Evolutionary conservation across 441 rosid genomes (phyloP), one percentile per base, ranked within the genome.

Genomic region (Jatropha podagrica): DNA sequence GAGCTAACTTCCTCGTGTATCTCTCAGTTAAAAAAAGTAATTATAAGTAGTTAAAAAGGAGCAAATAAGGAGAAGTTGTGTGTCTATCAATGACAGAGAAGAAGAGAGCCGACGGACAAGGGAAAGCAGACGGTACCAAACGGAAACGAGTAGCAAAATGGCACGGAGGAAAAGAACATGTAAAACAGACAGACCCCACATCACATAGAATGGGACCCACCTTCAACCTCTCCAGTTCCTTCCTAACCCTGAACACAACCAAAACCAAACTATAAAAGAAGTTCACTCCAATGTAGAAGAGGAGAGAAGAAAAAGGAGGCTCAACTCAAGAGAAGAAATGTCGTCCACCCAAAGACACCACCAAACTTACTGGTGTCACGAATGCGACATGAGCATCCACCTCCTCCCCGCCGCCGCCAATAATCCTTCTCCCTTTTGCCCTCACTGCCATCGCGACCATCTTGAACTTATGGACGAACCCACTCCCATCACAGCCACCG

Each of bases 301-400:
- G 4, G 48, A 65, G 15, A 11, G 37, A 38, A 18, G 23, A 20
- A 37, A 38, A 44, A 49, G 46, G 27, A n/a, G 5, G 54, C 54
- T 51, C 54, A 51, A 51, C 18, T 51, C 54, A 46, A n/a, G 52
- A 44, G 54, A 44, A 69, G 44, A 27, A 13, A 67, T 67, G 72
- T 68, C 78, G 15, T 74, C 79, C 74, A 32, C 68, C 46, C 56
- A 68, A 17, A n/a, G 54, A 4, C 73, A 83, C 17, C 81, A 77
- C 61, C 79, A 81, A 69, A 84, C 86, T 0, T 89, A 85, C 80
- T 89, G 93, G 91, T 89, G 93, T 72, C 89, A 85, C 79, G 86
- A 85, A 69, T 89, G 93, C 61, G 93, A 89, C 79, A 83, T 82
- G 83, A 87, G 93, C 79, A 23, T 89, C 32, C 79, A 79, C 6